Evolutionary conservation across 306 rosid species (phyloP), one percentile per base, ranked within the genome.

Genomic region (Malus fusca): DNA sequence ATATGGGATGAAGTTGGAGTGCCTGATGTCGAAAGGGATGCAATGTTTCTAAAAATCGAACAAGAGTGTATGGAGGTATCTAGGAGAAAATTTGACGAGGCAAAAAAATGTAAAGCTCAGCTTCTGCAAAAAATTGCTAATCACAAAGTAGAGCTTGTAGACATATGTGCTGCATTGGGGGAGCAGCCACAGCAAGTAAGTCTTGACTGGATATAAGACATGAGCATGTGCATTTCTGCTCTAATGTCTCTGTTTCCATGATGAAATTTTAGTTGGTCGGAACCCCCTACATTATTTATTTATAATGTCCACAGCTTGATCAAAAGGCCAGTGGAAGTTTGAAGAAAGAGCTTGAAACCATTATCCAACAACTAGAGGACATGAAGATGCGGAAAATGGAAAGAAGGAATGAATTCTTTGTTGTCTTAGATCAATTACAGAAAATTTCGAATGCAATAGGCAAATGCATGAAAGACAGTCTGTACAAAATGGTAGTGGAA

Each of bases 1-100:
- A 86, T 87, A 77, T 92, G 97, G 97, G 91, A 92, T 64, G 96
- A 92, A 82, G 83, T 88, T 68, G 97, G 97, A 76, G 92, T 87
- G 78, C 40, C 91, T 71, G 88, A 83, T 55, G 71, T 74, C 37
- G 80, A 82, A 48, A 87, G 79, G 81, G 90, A 87, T 72, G 69
- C 71, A 44, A 86, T 86, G 87, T 73, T 90, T 85, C 75, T 73
- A 13, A 91, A 90, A 80, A 87, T 88, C 25, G 91, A 90, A 77
- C 85, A 86, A 51, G 82, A 75, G 82, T 90, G 97, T 64, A 71
- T 90, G 55, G 87, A 86, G 68, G 81, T 86, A 61, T 90, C 86
- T 63, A 68, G 78, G 75, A 83, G 77, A 48, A 87, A 85, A 67
- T 86, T 90, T 61, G 94, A 90, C 40, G 88, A 84, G 28, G 91